phyloP scores from a whole-genome alignment of 345 rosid genomes.

The Crucihimalaya himalaica region DNA sequence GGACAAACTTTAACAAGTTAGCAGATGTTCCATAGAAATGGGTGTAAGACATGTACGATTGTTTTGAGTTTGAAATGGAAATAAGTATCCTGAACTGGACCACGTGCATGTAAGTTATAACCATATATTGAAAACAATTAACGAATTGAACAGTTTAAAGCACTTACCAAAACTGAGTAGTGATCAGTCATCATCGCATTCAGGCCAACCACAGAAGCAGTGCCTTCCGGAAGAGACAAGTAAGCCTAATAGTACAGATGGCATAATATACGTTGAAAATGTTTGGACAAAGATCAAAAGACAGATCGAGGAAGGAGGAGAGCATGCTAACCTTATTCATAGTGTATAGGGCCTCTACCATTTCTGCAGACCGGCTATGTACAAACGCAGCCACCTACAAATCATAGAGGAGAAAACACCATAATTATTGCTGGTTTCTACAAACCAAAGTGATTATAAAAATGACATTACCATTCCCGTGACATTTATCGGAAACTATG shows the following conservation, averaged over 20 bases:
- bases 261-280: conserved; percentile 10
- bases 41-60: conserved; percentile 9
- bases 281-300: not conserved
- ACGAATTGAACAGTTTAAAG: conserved; percentile 8
- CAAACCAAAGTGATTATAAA: conserved; percentile 23
- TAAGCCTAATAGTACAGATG: conserved; percentile 66
- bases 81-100: conserved; percentile 22
- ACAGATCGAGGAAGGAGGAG: conserved; percentile 4
- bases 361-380: conserved; percentile 64
- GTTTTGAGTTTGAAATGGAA: conserved; percentile 13
- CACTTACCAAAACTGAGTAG: conserved; percentile 62
- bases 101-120: conserved; percentile 17
- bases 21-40: conserved; percentile 15
- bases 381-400: conserved; percentile 62
- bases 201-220: conserved; percentile 81
- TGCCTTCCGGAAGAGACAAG: conserved; percentile 86
- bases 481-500: conserved; percentile 3
- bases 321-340: conserved; percentile 65
- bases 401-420: conserved; percentile 32
- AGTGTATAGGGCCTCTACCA: conserved; percentile 74
- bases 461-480: conserved; percentile 14
- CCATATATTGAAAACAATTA: conserved; percentile 18
- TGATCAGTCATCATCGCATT: conserved; percentile 92
- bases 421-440: not conserved
- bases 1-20: conserved; percentile 13